Evolutionary conservation across 306 rosid genomes (phyloP), one percentile per base, ranked within the genome.

Genomic region (Carpinus fangiana): DNA sequence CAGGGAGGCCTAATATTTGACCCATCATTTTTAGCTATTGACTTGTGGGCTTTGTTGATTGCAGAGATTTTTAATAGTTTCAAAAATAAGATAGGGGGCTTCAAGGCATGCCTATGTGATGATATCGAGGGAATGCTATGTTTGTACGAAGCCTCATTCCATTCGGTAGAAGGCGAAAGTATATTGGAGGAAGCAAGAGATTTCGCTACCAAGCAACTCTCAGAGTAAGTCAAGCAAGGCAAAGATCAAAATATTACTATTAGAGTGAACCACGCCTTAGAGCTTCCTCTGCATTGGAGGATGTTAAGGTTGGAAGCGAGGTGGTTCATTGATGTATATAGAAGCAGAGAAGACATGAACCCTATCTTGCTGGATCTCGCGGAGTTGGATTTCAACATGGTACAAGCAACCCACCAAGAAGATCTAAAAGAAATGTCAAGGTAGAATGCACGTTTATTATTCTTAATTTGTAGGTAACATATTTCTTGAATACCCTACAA

Each of bases 251-350:
- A 46, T 8, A 36, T 52, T 8, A 8, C 5, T 3, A 1, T 41
- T 10, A 20, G 78, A 38, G 14, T 78, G n/a, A 59, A 0, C 10
- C 82, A 68, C 36, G 69, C 70, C 2, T 43, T 82, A 47, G 83
- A 79, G 57, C 51, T 79, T 54, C 81, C 83, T 0, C 18, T 79
- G 0, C 81, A 79, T 46, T 79, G 86, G 81, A 67, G 76, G 38
- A 41, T 64, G 52, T 23, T 51, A 11, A 81, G 80, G 65, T 52
- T 60, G 12, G 80, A 83, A 7, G 5, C 78, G 0, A 65, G 64
- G 0, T 83, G 83, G 78, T 83, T 74, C 71, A 70, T 83, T 70
- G 78, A 83, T 46, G 31, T 69, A 1, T 82, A 78, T 0, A 64
- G 12, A 13, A 59, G 7, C 7, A 54, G 3, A 23, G 0, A 69